Evolutionary conservation across 2,329 filamentous ascomycete species (phyloP).

Genomic region (Ophiosphaerella narmari): DNA sequence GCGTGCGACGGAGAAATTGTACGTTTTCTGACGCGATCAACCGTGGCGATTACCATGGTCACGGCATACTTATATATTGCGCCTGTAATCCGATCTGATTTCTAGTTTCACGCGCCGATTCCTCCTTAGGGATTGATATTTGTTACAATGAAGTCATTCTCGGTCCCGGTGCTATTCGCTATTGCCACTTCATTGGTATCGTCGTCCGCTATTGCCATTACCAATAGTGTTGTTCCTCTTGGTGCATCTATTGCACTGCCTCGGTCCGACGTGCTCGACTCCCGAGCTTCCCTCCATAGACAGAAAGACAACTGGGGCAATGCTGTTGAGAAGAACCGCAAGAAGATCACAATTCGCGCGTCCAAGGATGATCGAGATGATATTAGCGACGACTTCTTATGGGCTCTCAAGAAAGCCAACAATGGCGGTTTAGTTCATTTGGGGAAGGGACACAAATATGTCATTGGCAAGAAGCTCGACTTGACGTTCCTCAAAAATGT

Average conservation of each 20-base stretch:
- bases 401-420: conserved; percentile 61
- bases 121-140: not conserved
- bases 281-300: conserved; percentile 10
- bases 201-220: conserved; percentile 15
- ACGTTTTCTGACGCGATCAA: not conserved
- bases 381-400: conserved; percentile 60
- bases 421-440: conserved; percentile 62
- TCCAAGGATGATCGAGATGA: conserved; percentile 62
- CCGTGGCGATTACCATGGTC: not conserved
- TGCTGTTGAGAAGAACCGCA: conserved; percentile 43
- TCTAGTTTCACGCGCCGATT: not conserved
- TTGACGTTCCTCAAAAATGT: conserved; percentile 63
- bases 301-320: conserved; percentile 40
- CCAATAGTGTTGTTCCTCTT: conserved; percentile 14
- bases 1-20: conserved; percentile 18
- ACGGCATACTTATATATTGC: conserved; percentile 4
- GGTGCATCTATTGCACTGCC: conserved; percentile 21
- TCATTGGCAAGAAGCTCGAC: conserved; percentile 64
- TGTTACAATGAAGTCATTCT: conserved; percentile 25
- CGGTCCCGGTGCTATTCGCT: conserved; percentile 15
- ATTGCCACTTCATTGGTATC: conserved; percentile 20
- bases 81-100: not conserved
- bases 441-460: conserved; percentile 58
- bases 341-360: conserved; percentile 57
- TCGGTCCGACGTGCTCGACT: conserved; percentile 1